Evolutionary conservation across 148 eudicot genomes (phyloP).

Genomic region (Rhododendron simsii): DNA sequence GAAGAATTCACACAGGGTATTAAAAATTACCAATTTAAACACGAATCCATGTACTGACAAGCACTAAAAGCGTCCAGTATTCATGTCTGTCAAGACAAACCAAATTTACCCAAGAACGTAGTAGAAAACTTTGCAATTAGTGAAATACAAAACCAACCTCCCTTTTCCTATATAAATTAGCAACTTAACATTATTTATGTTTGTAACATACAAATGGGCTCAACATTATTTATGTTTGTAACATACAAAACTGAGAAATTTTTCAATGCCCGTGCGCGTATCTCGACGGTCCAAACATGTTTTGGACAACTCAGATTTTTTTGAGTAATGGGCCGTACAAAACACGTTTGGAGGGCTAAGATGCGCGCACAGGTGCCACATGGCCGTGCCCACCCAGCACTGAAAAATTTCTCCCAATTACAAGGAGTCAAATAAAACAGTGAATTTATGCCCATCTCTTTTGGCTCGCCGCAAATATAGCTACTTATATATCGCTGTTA

Average conservation of each 20-base stretch:
- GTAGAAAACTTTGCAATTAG: neutral
- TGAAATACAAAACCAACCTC: neutral
- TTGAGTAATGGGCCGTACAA: too few species aligned
- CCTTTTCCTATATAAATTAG: neutral
- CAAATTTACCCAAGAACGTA: neutral
- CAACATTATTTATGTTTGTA: neutral
- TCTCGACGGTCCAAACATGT: too few species aligned
- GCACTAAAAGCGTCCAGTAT: neutral
- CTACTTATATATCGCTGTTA: too few species aligned
- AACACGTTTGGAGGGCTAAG: too few species aligned
- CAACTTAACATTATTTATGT: neutral
- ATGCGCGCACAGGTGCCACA: too few species aligned
- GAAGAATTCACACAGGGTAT: neutral
- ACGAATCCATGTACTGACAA: neutral
- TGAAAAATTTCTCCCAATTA: too few species aligned
- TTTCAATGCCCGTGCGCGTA: too few species aligned
- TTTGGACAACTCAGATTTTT: too few species aligned
- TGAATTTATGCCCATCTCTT: too few species aligned
- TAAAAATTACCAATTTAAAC: neutral
- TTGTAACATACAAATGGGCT: neutral
- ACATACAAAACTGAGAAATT: neutral
- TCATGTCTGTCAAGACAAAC: neutral
- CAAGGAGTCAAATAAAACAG: too few species aligned
- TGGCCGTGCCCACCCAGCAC: too few species aligned
- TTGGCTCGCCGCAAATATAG: too few species aligned